Conservation (phyloP, 2,329 filamentous ascomycete species). For the Colletotrichum higginsianum region DNA sequence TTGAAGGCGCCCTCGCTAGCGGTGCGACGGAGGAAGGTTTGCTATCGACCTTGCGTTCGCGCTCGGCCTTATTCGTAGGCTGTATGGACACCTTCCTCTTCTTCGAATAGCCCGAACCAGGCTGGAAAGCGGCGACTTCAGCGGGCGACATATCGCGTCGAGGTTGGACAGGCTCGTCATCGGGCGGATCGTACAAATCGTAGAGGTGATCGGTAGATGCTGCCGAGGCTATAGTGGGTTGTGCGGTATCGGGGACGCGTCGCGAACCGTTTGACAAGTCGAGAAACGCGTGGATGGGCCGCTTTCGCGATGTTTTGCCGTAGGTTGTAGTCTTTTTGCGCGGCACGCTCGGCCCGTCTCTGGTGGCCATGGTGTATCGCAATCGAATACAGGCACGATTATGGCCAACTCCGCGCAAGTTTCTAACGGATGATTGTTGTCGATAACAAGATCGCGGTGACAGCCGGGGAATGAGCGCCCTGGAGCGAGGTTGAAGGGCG, state of each 20-base stretch:
- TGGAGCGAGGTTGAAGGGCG: background rate
- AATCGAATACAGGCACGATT: background rate
- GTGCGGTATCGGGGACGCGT: slow-evolving; percentile 12
- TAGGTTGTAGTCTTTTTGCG: slow-evolving; percentile 42
- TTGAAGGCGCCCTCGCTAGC: slow-evolving; percentile 13
- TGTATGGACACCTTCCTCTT: slow-evolving; percentile 28
- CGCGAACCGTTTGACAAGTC: slow-evolving; percentile 30
- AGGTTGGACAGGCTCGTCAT: slow-evolving; percentile 20
- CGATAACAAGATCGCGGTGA: background rate
- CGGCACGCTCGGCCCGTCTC: slow-evolving; percentile 32
- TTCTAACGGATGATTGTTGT: background rate
- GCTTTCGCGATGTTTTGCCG: slow-evolving; percentile 42
- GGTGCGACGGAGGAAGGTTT: slow-evolving; percentile 1
- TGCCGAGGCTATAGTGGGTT: background rate
- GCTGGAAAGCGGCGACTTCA: background rate
- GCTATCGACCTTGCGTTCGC: slow-evolving; percentile 15
- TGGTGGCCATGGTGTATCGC: slow-evolving; percentile 36
- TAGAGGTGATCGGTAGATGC: slow-evolving; percentile 9
- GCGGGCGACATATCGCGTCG: slow-evolving; percentile 15
- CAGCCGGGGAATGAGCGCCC: background rate
- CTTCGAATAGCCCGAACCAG: slow-evolving; percentile 10
- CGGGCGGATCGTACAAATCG: slow-evolving; percentile 31
- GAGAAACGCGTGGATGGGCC: slow-evolving; percentile 38
- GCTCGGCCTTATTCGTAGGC: slow-evolving; percentile 12
- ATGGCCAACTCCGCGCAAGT: background rate